These are phyloP conservation scores for Kwoniella sp. DNA, from an alignment of 768 basidiomycete species.

Conservation along the genomic window DNA sequence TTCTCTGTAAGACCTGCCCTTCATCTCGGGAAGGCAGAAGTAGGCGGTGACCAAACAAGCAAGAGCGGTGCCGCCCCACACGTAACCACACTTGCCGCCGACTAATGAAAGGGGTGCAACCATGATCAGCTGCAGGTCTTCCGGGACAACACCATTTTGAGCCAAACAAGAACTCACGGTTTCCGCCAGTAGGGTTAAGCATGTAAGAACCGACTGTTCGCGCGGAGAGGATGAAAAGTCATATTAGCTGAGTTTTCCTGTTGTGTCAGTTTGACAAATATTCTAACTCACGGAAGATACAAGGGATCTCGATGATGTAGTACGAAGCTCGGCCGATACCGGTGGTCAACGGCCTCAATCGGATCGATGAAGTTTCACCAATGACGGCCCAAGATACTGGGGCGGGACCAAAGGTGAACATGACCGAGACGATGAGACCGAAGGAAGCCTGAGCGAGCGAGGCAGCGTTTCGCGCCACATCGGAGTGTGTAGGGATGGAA, in stretches of 20 bases:
- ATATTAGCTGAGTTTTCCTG: no score
- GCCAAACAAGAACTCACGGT: slow-evolving; percentile 27
- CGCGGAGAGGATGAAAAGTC: no score
- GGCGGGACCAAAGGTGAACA: slow-evolving; percentile 42
- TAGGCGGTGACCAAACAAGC: slow-evolving; percentile 32
- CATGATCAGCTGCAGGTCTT: not conserved
- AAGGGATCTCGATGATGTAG: slow-evolving; percentile 48
- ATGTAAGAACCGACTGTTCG: slow-evolving; percentile 39
- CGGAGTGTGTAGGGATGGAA: no score
- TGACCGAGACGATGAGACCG: slow-evolving; percentile 43
- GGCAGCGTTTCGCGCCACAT: no score
- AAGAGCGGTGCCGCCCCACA: slow-evolving; percentile 42
- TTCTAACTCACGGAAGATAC: slow-evolving; percentile 34
- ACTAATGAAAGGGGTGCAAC: slow-evolving; percentile 17
- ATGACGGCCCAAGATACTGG: slow-evolving; percentile 42
- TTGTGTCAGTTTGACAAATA: not conserved
- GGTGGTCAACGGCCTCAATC: slow-evolving; percentile 44
- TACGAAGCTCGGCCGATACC: slow-evolving; percentile 49
- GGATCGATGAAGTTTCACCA: slow-evolving; percentile 44
- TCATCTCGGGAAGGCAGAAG: slow-evolving; percentile 53
- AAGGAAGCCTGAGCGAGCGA: slow-evolving; percentile 42
- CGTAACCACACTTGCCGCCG: slow-evolving; percentile 46
- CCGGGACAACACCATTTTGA: not conserved
- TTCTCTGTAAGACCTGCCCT: slow-evolving; percentile 53
- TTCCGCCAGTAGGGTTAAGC: slow-evolving; percentile 46